phyloP scores from a whole-genome alignment of 345 rosid species.

The Populus euphratica region DNA sequence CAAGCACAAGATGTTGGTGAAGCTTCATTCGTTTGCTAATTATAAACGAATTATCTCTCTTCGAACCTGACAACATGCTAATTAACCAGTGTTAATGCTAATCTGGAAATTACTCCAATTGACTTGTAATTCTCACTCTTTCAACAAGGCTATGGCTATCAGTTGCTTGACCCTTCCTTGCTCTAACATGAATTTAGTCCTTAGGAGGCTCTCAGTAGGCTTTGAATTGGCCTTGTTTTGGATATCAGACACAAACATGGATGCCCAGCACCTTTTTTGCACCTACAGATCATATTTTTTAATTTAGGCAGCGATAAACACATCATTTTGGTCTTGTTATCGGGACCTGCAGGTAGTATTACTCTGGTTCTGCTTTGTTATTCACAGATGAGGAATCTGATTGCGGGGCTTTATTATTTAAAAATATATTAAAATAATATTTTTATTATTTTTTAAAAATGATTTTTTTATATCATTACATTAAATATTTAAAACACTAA shows the following conservation, averaged over 20 bases:
- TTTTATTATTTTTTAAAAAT: no score
- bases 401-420: no score
- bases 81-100: slow-evolving; percentile 5
- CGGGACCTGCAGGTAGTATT: no score
- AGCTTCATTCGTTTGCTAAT: slow-evolving; percentile 94
- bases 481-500: no score
- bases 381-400: no score
- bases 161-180: slow-evolving; percentile 94
- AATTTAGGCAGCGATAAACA: no score
- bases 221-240: slow-evolving; percentile 27
- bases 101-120: not conserved
- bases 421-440: no score
- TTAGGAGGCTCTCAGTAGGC: slow-evolving; percentile 29
- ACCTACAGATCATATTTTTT: no score
- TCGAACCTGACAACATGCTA: slow-evolving; percentile 48
- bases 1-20: slow-evolving; percentile 94
- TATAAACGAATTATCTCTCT: slow-evolving; percentile 69
- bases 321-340: no score
- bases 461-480: no score
- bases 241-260: slow-evolving; percentile 2
- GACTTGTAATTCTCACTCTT: slow-evolving; percentile 50
- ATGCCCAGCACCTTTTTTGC: no score
- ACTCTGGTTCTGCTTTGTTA: no score
- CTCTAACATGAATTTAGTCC: slow-evolving; percentile 80
- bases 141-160: slow-evolving; percentile 96